Conservation (phyloP, 2,329 filamentous ascomycete genomes). For the Madurella fahalii region DNA sequence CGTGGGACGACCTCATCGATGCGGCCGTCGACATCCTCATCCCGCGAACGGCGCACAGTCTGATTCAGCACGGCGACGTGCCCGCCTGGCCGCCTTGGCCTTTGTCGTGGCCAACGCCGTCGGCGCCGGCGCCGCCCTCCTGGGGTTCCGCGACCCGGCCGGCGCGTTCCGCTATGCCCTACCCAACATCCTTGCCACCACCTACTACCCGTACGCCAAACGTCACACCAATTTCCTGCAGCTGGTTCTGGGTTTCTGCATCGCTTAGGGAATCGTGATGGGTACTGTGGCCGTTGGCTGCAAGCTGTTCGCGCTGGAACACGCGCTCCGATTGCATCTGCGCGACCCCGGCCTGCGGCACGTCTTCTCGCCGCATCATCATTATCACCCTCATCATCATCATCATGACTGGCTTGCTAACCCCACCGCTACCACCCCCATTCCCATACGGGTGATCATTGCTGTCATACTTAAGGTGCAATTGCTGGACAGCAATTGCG, state of each 20-base stretch:
- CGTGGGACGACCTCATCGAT: constrained; percentile 37
- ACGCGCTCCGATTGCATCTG: too few species aligned
- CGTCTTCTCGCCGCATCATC: too few species aligned
- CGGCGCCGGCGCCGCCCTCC: constrained; percentile 22
- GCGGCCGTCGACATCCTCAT: constrained; percentile 32
- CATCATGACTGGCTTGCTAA: too few species aligned
- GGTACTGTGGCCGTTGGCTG: constrained; percentile 16
- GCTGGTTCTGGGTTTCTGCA: constrained; percentile 33
- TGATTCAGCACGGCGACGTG: constrained; percentile 34
- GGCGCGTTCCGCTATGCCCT: constrained; percentile 17
- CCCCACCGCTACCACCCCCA: not conserved
- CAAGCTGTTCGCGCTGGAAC: not conserved
- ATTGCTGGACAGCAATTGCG: too few species aligned
- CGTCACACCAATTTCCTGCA: constrained; percentile 35
- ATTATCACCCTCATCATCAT: too few species aligned
- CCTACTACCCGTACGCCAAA: constrained; percentile 34
- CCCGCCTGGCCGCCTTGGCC: constrained; percentile 27
- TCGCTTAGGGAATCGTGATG: constrained; percentile 32
- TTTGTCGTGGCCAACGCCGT: constrained; percentile 30
- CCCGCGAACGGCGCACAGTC: constrained; percentile 30
- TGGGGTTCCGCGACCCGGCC: constrained; percentile 19
- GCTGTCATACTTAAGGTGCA: too few species aligned
- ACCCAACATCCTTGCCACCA: constrained; percentile 28
- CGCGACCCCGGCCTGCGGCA: too few species aligned
- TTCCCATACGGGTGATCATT: not conserved